Evolutionary conservation across 495 filamentous ascomycete genomes (phyloP), one percentile per base, ranked within the genome.

Genomic region (Cercophora newfieldiana): DNA sequence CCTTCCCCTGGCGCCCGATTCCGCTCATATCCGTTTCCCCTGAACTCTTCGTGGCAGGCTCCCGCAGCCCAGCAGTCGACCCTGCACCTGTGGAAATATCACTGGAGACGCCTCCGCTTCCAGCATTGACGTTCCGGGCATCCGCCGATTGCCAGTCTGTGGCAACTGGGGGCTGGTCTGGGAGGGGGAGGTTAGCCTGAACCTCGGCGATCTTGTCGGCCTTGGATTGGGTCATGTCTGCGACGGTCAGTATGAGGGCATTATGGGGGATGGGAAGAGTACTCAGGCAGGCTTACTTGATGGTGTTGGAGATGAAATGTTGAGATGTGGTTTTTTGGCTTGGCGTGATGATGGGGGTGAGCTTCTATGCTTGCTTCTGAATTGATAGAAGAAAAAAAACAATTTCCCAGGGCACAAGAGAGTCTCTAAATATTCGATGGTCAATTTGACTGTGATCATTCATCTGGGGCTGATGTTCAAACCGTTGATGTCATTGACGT

Each of bases 101-200:
- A 60, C 67, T 29, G 0, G 80, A 68, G 0, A 83, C 37, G 44
- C 85, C 77, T 24, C 90, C 90, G 30, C 85, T 86, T 58, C 88
- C 86, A 49, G 91, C 87, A 69, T 90, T 89, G 71, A 90, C 86
- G 24, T 79, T 89, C 63, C 86, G 80, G 50, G 81, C 80, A 64
- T 94, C 91, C 59, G 82, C 79, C 7, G 89, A 90, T 72, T 92
- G 87, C 86, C 86, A 93, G 69, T 81, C 91, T n/a, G 89, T 89
- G 21, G 86, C 76, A 16, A 79, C 77, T 0, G 91, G 91, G 4
- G 91, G 91, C 44, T 93, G 78, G 1, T 94, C 89, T 14, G 92
- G 92, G 53, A 94, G 83, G 30, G 90, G 91, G 22, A 96, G 86
- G 77, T 92, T 91, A 70, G 87, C 75, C 76, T 87, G 80, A 72